Conservation (phyloP, 805 yeast genomes). For the Ascoidea asiatica region DNA sequence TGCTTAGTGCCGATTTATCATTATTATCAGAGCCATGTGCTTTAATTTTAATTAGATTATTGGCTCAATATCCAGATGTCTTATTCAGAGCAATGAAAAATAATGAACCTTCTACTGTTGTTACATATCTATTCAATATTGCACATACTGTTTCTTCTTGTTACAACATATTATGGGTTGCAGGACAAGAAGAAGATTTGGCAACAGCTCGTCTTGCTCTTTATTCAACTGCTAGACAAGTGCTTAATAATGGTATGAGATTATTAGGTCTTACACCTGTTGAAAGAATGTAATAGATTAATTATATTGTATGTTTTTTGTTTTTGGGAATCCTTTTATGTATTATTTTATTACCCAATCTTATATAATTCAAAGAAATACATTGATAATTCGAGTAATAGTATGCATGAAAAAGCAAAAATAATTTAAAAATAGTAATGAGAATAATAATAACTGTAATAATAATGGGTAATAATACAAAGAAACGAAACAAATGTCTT, state of each 20-base stretch:
- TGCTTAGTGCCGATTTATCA: slow-evolving; percentile 38
- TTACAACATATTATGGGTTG: slow-evolving; percentile 92
- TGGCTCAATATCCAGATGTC: slow-evolving; percentile 87
- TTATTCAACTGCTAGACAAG: slow-evolving; percentile 82
- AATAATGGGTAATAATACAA: too few species aligned
- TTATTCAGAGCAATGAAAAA: slow-evolving; percentile 73
- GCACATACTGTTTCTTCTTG: slow-evolving; percentile 94
- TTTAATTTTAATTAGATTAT: slow-evolving; percentile 52
- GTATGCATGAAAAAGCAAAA: too few species aligned
- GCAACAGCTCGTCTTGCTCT: slow-evolving; percentile 88
- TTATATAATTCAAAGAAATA: too few species aligned
- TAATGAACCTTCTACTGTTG: slow-evolving; percentile 86
- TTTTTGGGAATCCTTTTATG: too few species aligned
- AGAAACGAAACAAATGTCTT: too few species aligned
- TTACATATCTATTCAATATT: slow-evolving; percentile 82
- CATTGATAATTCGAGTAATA: too few species aligned
- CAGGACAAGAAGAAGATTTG: slow-evolving; percentile 81
- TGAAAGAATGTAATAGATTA: slow-evolving; percentile 85
- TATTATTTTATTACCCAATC: too few species aligned
- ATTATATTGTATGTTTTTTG: too few species aligned
- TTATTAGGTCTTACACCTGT: slow-evolving; percentile 94
- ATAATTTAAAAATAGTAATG: too few species aligned
- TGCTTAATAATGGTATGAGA: slow-evolving; percentile 77
- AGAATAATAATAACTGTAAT: too few species aligned
- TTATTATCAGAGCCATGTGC: slow-evolving; percentile 64